These are phyloP conservation scores for Vitellaria paradoxa DNA, from an alignment of 179 eudicot species.

Conservation along the genomic window DNA sequence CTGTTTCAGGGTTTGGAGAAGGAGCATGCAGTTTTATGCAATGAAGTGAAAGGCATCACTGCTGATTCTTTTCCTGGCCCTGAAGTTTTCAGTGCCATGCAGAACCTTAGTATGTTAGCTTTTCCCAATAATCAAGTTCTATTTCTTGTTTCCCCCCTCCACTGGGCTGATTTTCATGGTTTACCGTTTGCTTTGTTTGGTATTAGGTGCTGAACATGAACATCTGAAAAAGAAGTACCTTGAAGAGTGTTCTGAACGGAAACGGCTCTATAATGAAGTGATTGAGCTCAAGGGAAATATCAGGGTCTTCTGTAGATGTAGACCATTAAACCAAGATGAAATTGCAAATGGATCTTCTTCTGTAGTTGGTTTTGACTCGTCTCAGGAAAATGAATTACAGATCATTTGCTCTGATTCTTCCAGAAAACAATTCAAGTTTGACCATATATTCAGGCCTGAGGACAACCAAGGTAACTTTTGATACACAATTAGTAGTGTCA, in stretches of 20 bases:
- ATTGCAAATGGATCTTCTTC: constrained; percentile 52
- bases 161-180: background rate
- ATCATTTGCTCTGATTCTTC: constrained; percentile 72
- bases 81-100: constrained; percentile 61
- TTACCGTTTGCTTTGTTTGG: constrained; percentile 11
- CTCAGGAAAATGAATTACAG: constrained; percentile 71
- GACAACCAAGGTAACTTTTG: constrained; percentile 68
- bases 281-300: constrained; percentile 98
- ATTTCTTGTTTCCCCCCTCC: background rate
- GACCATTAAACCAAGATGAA: constrained; percentile 77
- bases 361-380: constrained; percentile 64
- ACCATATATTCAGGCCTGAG: constrained; percentile 78
- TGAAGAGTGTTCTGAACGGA: constrained; percentile 71
- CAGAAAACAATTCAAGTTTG: constrained; percentile 90
- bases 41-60: constrained; percentile 64
- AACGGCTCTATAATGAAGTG: constrained; percentile 88
- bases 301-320: constrained; percentile 91
- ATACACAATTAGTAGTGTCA: background rate
- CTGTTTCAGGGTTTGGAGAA: constrained; percentile 59
- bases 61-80: constrained; percentile 57
- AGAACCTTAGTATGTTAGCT: constrained; percentile 57
- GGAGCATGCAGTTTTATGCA: constrained; percentile 53
- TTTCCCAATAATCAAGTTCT: background rate
- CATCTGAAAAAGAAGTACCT: constrained; percentile 52
- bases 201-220: constrained; percentile 67